These are phyloP conservation scores for Pilobolus umbonatus DNA, from an alignment of 192 early-diverging fungal species.

Conservation along the genomic window DNA sequence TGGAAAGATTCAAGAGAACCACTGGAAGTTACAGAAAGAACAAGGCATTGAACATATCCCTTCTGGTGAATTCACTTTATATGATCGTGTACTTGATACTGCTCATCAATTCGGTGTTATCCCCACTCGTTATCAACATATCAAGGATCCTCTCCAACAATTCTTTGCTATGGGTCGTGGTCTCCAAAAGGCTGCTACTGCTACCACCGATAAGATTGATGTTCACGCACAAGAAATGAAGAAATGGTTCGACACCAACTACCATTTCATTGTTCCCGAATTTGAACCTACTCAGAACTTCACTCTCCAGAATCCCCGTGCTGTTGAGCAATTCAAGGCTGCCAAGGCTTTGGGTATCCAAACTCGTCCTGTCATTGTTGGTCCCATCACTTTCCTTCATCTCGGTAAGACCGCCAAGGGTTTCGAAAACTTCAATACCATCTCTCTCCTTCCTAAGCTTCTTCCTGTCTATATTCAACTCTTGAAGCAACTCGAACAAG, in stretches of 20 bases:
- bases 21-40: slow-evolving; percentile 61
- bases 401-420: slow-evolving; percentile 81
- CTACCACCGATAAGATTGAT: slow-evolving; percentile 68
- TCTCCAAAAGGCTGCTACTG: slow-evolving; percentile 65
- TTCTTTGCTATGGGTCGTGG: slow-evolving; percentile 99
- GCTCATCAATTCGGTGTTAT: slow-evolving; percentile 57
- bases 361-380: slow-evolving; percentile 90
- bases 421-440: slow-evolving; percentile 58
- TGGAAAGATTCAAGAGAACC: slow-evolving; percentile 66
- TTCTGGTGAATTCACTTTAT: slow-evolving; percentile 92
- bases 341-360: slow-evolving; percentile 87
- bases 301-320: slow-evolving; percentile 59
- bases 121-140: slow-evolving; percentile 51
- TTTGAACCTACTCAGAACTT: slow-evolving; percentile 75
- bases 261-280: slow-evolving; percentile 80
- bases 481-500: slow-evolving; percentile 61
- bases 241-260: slow-evolving; percentile 99
- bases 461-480: slow-evolving; percentile 80
- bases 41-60: slow-evolving; percentile 83
- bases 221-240: slow-evolving; percentile 98
- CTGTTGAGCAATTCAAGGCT: slow-evolving; percentile 83
- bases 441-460: slow-evolving; percentile 71
- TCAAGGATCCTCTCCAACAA: slow-evolving; percentile 56
- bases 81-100: slow-evolving; percentile 70
- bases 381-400: slow-evolving; percentile 85